Conservation (phyloP, 768 basidiomycete species). For the Tricholoma sp. region DNA sequence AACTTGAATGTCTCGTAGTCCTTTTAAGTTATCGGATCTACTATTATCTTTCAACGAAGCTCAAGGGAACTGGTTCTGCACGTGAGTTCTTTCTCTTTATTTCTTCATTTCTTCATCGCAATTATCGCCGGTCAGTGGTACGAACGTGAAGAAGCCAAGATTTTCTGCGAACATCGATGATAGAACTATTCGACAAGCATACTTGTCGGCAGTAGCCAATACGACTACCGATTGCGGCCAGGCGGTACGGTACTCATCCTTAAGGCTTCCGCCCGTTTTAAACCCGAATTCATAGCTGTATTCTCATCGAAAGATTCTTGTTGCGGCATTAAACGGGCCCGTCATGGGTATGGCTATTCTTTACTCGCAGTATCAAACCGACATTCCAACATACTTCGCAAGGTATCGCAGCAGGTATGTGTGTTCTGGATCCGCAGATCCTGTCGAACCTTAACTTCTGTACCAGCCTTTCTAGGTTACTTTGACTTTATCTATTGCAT, state of each 20-base stretch:
- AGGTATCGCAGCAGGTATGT: slow-evolving; percentile 6
- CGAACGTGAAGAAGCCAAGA: slow-evolving; percentile 39
- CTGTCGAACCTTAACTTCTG: not conserved
- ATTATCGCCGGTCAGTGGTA: slow-evolving; percentile 39
- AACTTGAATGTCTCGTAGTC: not conserved
- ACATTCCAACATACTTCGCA: not conserved
- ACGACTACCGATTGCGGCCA: slow-evolving; percentile 57
- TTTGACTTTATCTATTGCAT: slow-evolving; percentile 73
- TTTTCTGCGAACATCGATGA: slow-evolving; percentile 8
- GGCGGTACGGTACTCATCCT: slow-evolving; percentile 40
- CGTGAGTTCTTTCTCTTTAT: slow-evolving; percentile 38
- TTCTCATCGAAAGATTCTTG: slow-evolving; percentile 61
- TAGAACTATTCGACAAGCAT: slow-evolving; percentile 38
- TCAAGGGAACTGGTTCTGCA: slow-evolving; percentile 68
- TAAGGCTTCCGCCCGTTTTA: not conserved
- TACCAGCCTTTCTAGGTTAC: slow-evolving; percentile 57
- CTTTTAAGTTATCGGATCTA: not conserved
- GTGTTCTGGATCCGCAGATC: not conserved
- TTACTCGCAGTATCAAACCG: slow-evolving; percentile 2
- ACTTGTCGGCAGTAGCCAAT: slow-evolving; percentile 40
- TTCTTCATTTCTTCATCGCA: not conserved
- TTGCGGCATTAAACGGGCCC: slow-evolving; percentile 70
- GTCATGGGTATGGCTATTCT: slow-evolving; percentile 53
- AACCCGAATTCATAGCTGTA: slow-evolving; percentile 42
- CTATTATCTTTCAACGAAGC: slow-evolving; percentile 28